Conservation (phyloP, 2,329 filamentous ascomycete species). For the Aspergillus sp. region DNA sequence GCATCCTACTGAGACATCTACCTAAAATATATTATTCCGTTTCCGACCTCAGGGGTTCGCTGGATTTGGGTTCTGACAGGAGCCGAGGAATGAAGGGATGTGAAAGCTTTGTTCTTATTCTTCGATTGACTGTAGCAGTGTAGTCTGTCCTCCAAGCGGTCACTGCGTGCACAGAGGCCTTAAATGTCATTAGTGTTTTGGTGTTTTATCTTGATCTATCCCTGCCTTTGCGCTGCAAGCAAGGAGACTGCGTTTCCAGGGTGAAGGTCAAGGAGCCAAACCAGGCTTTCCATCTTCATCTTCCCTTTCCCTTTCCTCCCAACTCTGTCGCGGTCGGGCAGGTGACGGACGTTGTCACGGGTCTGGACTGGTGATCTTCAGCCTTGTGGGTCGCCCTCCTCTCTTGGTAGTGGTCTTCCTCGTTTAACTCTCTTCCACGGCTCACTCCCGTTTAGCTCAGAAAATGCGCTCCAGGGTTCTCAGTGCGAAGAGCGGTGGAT, state of each 20-base stretch:
- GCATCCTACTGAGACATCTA: background rate
- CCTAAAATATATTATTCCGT: too few relatives aligned
- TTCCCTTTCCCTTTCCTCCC: background rate
- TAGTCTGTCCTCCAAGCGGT: too few relatives aligned
- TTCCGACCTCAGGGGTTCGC: too few relatives aligned
- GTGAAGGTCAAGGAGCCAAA: background rate
- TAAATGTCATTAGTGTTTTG: too few relatives aligned
- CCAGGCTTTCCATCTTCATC: background rate
- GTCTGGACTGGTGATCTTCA: background rate
- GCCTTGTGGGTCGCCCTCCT: background rate
- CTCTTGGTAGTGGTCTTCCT: too few relatives aligned
- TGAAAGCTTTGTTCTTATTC: background rate
- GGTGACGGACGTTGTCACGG: background rate
- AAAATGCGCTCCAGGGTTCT: background rate
- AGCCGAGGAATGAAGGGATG: background rate
- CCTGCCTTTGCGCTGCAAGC: background rate
- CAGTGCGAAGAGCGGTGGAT: background rate
- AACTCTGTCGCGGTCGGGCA: background rate
- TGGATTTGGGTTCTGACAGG: too few relatives aligned
- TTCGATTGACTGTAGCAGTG: too few relatives aligned
- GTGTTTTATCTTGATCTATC: background rate
- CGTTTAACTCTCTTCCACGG: too few relatives aligned
- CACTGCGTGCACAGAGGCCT: too few relatives aligned
- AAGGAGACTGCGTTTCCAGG: background rate
- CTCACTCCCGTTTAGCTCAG: background rate